These are phyloP conservation scores for Aspergillus sp. DNA, from an alignment of 2,329 filamentous ascomycete genomes.

Conservation along the genomic window DNA sequence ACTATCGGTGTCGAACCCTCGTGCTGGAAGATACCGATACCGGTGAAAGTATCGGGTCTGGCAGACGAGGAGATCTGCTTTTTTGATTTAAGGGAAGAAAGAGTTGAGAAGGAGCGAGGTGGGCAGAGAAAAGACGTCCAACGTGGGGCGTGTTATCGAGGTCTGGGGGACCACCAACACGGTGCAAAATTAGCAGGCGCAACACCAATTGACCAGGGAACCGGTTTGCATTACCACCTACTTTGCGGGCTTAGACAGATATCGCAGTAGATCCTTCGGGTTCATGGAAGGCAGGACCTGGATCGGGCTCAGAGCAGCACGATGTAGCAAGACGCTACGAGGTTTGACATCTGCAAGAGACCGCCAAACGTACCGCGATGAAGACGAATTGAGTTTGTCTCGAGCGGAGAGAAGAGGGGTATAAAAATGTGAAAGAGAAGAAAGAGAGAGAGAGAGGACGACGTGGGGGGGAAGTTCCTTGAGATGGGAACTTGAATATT, in stretches of 20 bases:
- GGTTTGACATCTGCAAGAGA: conserved; percentile 33
- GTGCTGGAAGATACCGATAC: conserved; percentile 80
- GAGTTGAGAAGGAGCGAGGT: conserved; percentile 13
- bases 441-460: background rate
- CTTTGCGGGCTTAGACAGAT: conserved; percentile 94
- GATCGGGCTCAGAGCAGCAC: conserved; percentile 34
- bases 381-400: conserved; percentile 1
- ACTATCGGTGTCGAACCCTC: conserved; percentile 60
- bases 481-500: background rate
- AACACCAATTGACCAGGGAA: background rate
- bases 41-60: conserved; percentile 78
- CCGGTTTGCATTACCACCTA: conserved; percentile 48
- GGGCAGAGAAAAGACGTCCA: conserved; percentile 20
- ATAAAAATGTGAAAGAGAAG: conserved; percentile 10
- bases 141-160: conserved; percentile 58
- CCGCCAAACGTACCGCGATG: background rate
- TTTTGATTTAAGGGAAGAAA: conserved; percentile 16
- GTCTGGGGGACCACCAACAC: conserved; percentile 45
- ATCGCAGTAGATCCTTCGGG: conserved; percentile 85
- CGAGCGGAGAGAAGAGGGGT: conserved; percentile 3
- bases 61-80: conserved; percentile 71
- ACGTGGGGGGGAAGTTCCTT: background rate
- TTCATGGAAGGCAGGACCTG: conserved; percentile 69
- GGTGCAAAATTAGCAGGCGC: conserved; percentile 18
- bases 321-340: conserved; percentile 34